These are phyloP conservation scores for Xerocomellus dryophilus DNA, from an alignment of 768 basidiomycete species.

Conservation along the genomic window DNA sequence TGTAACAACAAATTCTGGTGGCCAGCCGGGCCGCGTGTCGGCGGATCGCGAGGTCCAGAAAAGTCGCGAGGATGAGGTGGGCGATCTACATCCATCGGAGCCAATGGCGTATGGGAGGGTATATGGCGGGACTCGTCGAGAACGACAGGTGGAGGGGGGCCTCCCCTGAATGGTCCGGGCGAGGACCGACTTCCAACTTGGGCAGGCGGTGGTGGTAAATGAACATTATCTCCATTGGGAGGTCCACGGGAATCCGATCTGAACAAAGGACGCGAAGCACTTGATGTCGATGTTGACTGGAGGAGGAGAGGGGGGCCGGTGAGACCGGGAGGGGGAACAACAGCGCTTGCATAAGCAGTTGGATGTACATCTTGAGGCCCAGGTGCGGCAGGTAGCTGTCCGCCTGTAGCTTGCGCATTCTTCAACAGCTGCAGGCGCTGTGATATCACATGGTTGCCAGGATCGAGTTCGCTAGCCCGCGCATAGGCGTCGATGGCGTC, in stretches of 20 bases:
- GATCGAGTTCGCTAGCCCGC: conserved; percentile 91
- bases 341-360: conserved; percentile 83
- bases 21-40: conserved; percentile 51
- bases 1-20: conserved; percentile 61
- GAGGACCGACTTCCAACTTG: conserved; percentile 47
- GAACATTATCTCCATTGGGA: conserved; percentile 32
- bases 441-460: conserved; percentile 76
- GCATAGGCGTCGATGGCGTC: conserved; percentile 99
- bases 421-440: conserved; percentile 75
- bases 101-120: conserved; percentile 66
- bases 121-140: conserved; percentile 72
- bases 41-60: conserved; percentile 43
- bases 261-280: conserved; percentile 45
- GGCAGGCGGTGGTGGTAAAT: conserved; percentile 61
- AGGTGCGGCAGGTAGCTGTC: conserved; percentile 79
- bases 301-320: conserved; percentile 65
- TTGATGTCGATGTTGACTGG: conserved; percentile 39
- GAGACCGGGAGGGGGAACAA: conserved; percentile 67
- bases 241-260: conserved; percentile 68
- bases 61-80: conserved; percentile 57
- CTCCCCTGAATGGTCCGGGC: conserved; percentile 77
- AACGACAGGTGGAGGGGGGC: conserved; percentile 78
- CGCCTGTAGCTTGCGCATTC: conserved; percentile 73
- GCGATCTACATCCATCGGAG: conserved; percentile 73
- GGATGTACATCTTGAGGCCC: conserved; percentile 96